Percentiles rank a stretch among this genome's conserved stretches.
These are phyloP conservation scores for Hevea brasiliensis DNA, from an alignment of 345 rosid genomes.

Conservation along the genomic window DNA sequence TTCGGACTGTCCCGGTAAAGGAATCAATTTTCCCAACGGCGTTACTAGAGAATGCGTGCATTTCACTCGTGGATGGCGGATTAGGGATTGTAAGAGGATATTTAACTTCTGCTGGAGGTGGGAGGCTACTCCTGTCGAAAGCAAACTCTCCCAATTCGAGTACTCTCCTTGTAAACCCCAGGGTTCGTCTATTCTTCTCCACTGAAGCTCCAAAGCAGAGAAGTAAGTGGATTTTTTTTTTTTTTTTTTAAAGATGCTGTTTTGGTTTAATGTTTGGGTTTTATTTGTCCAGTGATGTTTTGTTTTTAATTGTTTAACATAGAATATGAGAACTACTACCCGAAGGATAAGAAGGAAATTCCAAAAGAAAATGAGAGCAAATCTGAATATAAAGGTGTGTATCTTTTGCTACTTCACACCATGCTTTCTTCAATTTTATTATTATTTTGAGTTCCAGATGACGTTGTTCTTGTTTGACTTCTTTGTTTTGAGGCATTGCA, in stretches of 20 bases:
- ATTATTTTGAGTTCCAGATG: not conserved
- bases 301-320: constrained; percentile 1
- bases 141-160: constrained; percentile 23
- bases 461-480: no score
- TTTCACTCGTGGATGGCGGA: constrained; percentile 25
- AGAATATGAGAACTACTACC: constrained; percentile 47
- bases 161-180: constrained; percentile 36
- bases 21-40: constrained; percentile 10
- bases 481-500: not conserved
- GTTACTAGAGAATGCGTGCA: constrained; percentile 11
- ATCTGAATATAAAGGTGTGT: constrained; percentile 36
- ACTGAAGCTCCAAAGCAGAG: constrained; percentile 37
- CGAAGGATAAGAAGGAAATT: constrained; percentile 42
- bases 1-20: constrained; percentile 1
- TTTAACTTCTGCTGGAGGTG: constrained; percentile 31
- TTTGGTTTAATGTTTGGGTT: not conserved
- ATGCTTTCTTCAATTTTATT: not conserved
- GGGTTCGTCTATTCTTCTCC: constrained; percentile 33
- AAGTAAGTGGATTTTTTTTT: constrained; percentile 29
- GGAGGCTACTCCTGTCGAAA: constrained; percentile 30
- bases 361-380: constrained; percentile 34
- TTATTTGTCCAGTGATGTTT: not conserved
- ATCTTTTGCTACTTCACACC: not conserved
- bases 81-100: constrained; percentile 32
- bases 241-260: not conserved